Evolutionary conservation across 228 moss, liverwort and hornwort genomes (phyloP).

Genomic region (Sphagnum fallax): DNA sequence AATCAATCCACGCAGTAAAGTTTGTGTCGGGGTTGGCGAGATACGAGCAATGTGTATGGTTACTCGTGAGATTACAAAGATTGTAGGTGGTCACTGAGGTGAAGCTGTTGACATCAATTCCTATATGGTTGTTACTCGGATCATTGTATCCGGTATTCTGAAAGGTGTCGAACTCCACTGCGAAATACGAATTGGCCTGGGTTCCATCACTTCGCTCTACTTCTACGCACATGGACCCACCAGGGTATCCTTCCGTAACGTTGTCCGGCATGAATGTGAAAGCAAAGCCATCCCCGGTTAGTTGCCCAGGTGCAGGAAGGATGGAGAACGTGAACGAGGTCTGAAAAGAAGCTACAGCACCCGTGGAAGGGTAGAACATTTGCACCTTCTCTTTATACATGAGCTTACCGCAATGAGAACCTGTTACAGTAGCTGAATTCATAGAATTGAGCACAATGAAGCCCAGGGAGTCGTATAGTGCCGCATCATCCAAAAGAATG

Average conservation of each 20-base stretch:
- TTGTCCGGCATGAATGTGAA: conserved; percentile 22
- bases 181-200: conserved; percentile 2
- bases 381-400: conserved; percentile 19
- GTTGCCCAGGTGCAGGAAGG: neutral
- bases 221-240: conserved; percentile 19
- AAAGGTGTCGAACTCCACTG: conserved; percentile 53
- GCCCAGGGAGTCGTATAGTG: no score
- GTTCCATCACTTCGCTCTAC: no score
- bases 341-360: conserved; percentile 30
- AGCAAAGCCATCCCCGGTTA: conserved; percentile 45
- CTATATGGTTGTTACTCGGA: conserved; percentile 24
- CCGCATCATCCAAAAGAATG: no score
- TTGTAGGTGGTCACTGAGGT: conserved; percentile 6
- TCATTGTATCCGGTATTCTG: neutral
- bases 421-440: no score
- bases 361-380: conserved; percentile 30
- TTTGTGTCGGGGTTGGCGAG: no score
- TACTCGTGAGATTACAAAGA: conserved; percentile 16
- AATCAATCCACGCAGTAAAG: conserved; percentile 46
- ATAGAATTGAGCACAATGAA: no score
- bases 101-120: conserved; percentile 15
- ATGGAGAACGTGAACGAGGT: conserved; percentile 38
- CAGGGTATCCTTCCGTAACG: neutral
- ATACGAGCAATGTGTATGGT: neutral
- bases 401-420: no score